phyloP scores from a whole-genome alignment of 2,329 filamentous ascomycete species.

The Trichoderma sp. region DNA sequence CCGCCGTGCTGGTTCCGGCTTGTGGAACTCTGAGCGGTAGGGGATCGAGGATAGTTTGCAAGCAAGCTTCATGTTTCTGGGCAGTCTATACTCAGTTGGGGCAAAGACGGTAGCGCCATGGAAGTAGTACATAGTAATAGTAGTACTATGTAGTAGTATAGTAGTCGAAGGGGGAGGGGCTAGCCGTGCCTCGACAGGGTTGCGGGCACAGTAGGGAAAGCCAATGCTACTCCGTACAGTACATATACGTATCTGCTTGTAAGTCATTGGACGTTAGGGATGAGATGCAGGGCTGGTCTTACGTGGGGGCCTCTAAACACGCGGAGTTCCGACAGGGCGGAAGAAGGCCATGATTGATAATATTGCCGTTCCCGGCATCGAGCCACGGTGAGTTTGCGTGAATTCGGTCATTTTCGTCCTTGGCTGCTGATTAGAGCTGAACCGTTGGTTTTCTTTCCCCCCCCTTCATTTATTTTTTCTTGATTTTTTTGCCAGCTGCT shows the following conservation, averaged over 20 bases:
- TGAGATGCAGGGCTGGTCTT: neutral
- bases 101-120: neutral
- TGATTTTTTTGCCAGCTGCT: neutral
- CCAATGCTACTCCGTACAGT: no score
- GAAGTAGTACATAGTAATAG: neutral
- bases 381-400: neutral
- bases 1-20: neutral
- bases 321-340: neutral
- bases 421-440: neutral
- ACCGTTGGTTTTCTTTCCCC: neutral
- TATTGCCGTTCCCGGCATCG: slow-evolving; percentile 3
- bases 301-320: neutral
- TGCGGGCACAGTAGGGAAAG: neutral
- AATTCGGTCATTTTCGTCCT: neutral
- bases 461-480: neutral
- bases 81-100: neutral
- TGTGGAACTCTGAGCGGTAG: neutral
- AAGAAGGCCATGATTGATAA: slow-evolving; percentile 6
- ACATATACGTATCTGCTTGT: neutral
- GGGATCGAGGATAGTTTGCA: neutral
- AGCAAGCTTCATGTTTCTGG: neutral
- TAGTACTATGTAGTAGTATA: no score
- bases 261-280: neutral
- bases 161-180: neutral
- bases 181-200: neutral